Base-by-base conservation (phyloP, 805 yeast species). In the Komagataella pastoris region DNA sequence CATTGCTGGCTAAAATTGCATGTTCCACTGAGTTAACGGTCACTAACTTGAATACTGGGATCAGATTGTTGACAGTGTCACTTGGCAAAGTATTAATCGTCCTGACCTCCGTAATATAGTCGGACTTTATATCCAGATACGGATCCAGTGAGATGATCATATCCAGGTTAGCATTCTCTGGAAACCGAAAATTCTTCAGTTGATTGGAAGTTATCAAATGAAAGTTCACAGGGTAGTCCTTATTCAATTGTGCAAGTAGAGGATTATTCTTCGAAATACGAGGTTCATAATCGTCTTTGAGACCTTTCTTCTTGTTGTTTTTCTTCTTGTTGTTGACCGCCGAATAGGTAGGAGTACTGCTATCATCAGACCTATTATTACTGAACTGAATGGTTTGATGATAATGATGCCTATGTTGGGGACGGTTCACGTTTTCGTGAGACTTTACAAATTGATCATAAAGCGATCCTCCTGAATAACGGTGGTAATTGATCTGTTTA, bases 381-480 rank as follows among this genome's bases (percentile, higher is more conserved):
- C 30, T 30, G 14, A 30, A 30, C 14, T 30, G 14, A 14, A 30
- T 30, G n/a, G 40, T 17, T n/a, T 45, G 47, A 17, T 45, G 47
- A 2, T 17, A 17, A 12, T 23, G 21, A 40, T 19, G 48, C 6
- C n/a, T 40, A 17, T 45, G 44, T 12, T 14, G 51, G 23, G 19
- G 30, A 8, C 40, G 40, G 40, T 30, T 30, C n/a, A 30, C 40
- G 4, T 30, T 30, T 4, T 30, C 47, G 23, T 17, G 23, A 17
- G 47, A 44, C 23, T 17, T 19, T 8, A 18, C 47, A 44, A 17
- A 53, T 46, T 68, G 73, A 40, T 76, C 79, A 56, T 72, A 76
- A 21, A 83, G 64, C 17, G 83, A 76, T 0, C 80, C 72, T 14
- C 88, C 87, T 21, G 88, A 79, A 57, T 83, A 76, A 57, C 95